Conservation (phyloP, 352 stramenopile genomes). For the Pythium graminicola region DNA sequence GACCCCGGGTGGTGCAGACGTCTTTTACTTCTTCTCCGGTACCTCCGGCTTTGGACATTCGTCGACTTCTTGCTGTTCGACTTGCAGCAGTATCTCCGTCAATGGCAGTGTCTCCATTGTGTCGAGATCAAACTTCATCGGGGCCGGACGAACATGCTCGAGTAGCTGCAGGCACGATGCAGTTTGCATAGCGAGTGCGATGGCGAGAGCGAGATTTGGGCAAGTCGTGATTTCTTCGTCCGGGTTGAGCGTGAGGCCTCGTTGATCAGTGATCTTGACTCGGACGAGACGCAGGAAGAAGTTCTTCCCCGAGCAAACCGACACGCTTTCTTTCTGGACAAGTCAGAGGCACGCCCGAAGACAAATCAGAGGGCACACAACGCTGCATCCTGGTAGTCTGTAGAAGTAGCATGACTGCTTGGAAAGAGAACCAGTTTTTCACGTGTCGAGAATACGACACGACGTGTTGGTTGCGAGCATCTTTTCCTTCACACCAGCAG, state of each 20-base stretch:
- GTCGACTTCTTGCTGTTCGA: neutral
- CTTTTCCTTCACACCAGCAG: conserved; percentile 10
- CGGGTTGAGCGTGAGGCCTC: conserved; percentile 5
- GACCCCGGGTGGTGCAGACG: neutral
- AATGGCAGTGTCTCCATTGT: conserved; percentile 2
- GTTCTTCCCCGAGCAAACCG: neutral
- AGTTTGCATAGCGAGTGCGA: conserved; percentile 17
- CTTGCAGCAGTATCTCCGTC: conserved; percentile 2
- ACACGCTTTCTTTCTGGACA: conserved; percentile 22
- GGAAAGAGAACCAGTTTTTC: conserved; percentile 12
- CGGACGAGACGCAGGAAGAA: conserved; percentile 10
- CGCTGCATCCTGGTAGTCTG: conserved; percentile 19
- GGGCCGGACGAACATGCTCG: neutral
- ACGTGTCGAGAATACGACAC: conserved; percentile 12
- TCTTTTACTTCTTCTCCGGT: neutral
- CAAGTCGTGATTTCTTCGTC: conserved; percentile 15
- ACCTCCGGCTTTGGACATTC: neutral
- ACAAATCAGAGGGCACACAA: conserved; percentile 23
- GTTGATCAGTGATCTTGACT: conserved; percentile 10
- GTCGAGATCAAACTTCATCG: conserved; percentile 1
- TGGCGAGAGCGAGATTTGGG: conserved; percentile 10
- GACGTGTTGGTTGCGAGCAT: conserved; percentile 3
- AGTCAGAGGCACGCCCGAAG: conserved; percentile 26
- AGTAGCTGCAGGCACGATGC: conserved; percentile 5
- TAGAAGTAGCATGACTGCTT: neutral